A percentile compares a stretch with the other conserved stretches of the same genome.
Conservation (phyloP, 768 basidiomycete species). For the Tylopilus balloui region DNA sequence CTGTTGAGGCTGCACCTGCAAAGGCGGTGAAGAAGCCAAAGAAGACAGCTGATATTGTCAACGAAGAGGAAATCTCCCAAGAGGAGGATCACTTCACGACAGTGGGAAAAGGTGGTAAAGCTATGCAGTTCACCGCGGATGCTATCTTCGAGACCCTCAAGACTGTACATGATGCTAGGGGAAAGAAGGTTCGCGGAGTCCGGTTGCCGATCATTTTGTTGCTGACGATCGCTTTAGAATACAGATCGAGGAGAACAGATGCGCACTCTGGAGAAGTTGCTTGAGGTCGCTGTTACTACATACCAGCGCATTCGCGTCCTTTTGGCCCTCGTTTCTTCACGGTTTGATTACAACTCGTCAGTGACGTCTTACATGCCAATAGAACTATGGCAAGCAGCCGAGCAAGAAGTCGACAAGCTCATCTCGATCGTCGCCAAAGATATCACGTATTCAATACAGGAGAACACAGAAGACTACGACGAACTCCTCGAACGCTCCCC, state of each 20-base stretch:
- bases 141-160: constrained; percentile 90
- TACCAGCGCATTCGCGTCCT: constrained; percentile 95
- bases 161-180: constrained; percentile 87
- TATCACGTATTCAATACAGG: constrained; percentile 77
- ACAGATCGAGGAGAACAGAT: constrained; percentile 96
- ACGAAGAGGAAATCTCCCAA: constrained; percentile 39
- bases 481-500: constrained; percentile 82
- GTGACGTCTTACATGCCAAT: constrained; percentile 84
- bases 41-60: constrained; percentile 32
- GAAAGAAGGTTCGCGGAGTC: constrained; percentile 74
- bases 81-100: constrained; percentile 74
- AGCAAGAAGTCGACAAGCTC: constrained; percentile 84
- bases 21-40: constrained; percentile 37
- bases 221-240: constrained; percentile 52
- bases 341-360: constrained; percentile 95
- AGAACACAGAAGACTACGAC: constrained; percentile 86
- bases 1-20: constrained; percentile 37
- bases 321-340: constrained; percentile 87
- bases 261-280: constrained; percentile 79
- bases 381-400: constrained; percentile 86
- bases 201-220: constrained; percentile 4
- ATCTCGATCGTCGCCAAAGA: constrained; percentile 73
- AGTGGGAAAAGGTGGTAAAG: constrained; percentile 87
- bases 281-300: constrained; percentile 78
- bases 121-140: constrained; percentile 76